phyloP scores from a whole-genome alignment of 2,329 filamentous ascomycete species.

The Diplodia sapinea region DNA sequence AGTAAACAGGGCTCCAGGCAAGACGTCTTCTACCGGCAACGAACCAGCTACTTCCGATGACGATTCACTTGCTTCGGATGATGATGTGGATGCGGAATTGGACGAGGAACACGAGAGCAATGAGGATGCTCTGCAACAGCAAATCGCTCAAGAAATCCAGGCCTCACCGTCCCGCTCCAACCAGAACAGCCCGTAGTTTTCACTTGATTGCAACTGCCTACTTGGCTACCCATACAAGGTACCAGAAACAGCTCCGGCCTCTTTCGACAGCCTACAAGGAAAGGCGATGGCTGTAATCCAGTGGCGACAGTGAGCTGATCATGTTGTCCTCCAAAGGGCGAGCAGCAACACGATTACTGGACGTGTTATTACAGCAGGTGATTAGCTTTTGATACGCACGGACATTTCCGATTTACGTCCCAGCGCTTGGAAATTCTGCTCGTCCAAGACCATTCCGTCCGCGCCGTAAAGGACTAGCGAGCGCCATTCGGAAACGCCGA shows the following conservation, averaged over 20 bases:
- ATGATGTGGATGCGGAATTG: background rate
- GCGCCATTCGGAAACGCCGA: background rate
- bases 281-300: background rate
- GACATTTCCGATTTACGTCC: background rate
- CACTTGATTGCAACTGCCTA: no score
- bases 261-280: background rate
- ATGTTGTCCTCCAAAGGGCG: background rate
- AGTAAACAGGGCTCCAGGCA: background rate
- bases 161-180: background rate
- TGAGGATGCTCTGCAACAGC: background rate
- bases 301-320: background rate
- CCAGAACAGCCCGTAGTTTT: background rate
- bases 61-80: background rate
- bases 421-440: background rate
- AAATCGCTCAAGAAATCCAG: background rate
- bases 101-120: background rate
- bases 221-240: background rate
- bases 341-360: background rate
- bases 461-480: background rate
- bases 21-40: background rate
- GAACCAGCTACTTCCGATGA: background rate
- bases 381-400: background rate
- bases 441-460: background rate
- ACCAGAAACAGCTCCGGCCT: background rate
- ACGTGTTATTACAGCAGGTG: background rate